Evolutionary conservation across 2,329 filamentous ascomycete genomes (phyloP), one percentile per base, ranked within the genome.

Genomic region (Nannizzia gypsea): DNA sequence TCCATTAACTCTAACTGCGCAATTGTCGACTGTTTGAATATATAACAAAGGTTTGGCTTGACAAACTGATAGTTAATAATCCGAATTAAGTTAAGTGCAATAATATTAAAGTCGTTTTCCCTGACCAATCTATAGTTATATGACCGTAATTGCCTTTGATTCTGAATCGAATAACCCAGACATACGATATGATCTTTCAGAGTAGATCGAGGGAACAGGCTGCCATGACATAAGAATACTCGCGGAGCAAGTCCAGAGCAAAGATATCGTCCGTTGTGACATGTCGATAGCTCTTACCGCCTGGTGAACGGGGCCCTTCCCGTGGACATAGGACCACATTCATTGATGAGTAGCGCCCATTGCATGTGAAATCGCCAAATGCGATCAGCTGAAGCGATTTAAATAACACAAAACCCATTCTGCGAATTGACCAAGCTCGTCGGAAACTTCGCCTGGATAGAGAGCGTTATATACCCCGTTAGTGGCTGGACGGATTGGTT

Each of bases 341-440:
- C 15, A 11, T 15, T n/a, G n/a, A 15, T 6, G 56, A 57, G 13
- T 11, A 42, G 24, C 56, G 31, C 17, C 56, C 56, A 3, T 44
- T 17, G 36, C 9, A 24, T 34, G 58, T 56, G 31, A 60, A 60
- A 28, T 60, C 58, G 6, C 58, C 58, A 26, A 34, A 48, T 31
- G 58, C 58, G 28, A 60, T 50, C 13, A 60, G 22, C 56, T 56
- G 38, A 20, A 60, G 31, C 3, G 58, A 60, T 56, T n/a, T n/a
- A 50, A 50, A 46, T 56, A 60, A 17, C 58, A 50, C 22, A 60
- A 60, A 28, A 56, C 55, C 58, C 58, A 60, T 60, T 60, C 50
- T 24, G 58, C 58, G 48, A 60, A 56, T 8, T 46, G 8, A 24
- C 48, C 46, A 44, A 31, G 20, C n/a, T 56, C 31, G 1, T 56